Evolutionary conservation across 1,139 yeast species (phyloP), one percentile per base, ranked within the genome.

Genomic region (Magnusiomyces ingens): DNA sequence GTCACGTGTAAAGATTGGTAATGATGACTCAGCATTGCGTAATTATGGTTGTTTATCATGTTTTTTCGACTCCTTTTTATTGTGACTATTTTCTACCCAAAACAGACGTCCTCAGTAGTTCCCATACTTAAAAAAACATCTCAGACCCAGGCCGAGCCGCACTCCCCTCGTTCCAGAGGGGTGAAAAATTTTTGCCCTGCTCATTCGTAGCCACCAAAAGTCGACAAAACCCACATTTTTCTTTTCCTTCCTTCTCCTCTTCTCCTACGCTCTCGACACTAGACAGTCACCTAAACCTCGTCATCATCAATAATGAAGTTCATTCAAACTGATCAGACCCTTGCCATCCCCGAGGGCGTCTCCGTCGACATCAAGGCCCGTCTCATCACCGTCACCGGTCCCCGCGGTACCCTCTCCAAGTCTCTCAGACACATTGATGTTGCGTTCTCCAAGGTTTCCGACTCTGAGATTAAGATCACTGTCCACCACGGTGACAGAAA

Each of bases 401-500:
- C 99, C 81, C 91, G 99, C 81, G 99, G 99, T 78, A 80, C 82
- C 66, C 82, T 94, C 74, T 74, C 76, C 80, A 93, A 93, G 84
- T 80, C 85, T 82, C 82, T 94, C 73, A 84, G 85, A 75, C 99
- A 94, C 81, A 84, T 93, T 70, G 87, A 93, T 75, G 96, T 94
- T 69, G 84, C 97, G 64, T 93, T 93, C 84, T 62, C 70, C 67
- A 89, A 91, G 82, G 71, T 86, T 64, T 75, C 76, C 73, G 77
- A 81, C 77, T 78, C 73, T 63, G 83, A 82, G 68, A 79, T 94
- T 78, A 86, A 85, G 80, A 83, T 93, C 72, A 80, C 90, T 69
- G 96, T 94, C 64, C 95, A 88, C 86, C 89, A 91, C 75, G 99
- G 99, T 80, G 96, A 89, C 87, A 90, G 98, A 85, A 93, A 93